Base-by-base conservation (phyloP, 2,329 filamentous ascomycete genomes). In the Laburnicola sp. region DNA sequence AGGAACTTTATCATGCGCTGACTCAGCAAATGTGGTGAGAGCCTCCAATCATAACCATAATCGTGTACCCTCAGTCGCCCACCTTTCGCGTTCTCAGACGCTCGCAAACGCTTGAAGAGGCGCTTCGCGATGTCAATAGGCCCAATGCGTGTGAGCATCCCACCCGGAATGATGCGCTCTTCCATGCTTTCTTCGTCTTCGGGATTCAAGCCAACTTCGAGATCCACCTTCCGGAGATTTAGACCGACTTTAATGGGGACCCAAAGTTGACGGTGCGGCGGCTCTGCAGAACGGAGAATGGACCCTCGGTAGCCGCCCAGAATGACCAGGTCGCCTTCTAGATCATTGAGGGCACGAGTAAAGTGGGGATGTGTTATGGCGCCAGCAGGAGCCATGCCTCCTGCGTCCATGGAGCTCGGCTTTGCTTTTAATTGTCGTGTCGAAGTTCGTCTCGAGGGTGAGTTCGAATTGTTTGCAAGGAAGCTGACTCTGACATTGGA, bases 41-140 rank as follows among this genome's bases (percentile, higher is more conserved):
- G 76, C 11, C 93, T 82, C 93, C 93, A 97, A 73, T 97, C 93
- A 64, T 96, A 97, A 16, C 92, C 91, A 66, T 93, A 97, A 63
- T 97, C 87, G 78, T 91, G 91, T 0, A 96, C 82, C 40, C 91
- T 81, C 4, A 97, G 76, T 56, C 82, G 86, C 6, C 89, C 90
- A 3, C 77, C 80, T 45, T 82, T 81, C 1, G 83, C 85, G 63
- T 95, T 95, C 9, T 90, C 85, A 58, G 84, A 89, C 28, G 86
- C 85, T 43, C 84, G 81, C 21, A 96, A 73, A 48, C 87, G 86
- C 67, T 89, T 92, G 72, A 97, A 86, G 1, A 97, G 77, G 34
- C 90, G 84, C 51, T 85, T 86, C 3, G 89, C 90, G 51, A 97
- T 92, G 69, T 97, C 93, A 35, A 97, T 88, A 0, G 91, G 91